Percentiles rank a stretch among this genome's conserved stretches.
Conservation (phyloP, 129 eudicot species). For the Arctium minus region DNA sequence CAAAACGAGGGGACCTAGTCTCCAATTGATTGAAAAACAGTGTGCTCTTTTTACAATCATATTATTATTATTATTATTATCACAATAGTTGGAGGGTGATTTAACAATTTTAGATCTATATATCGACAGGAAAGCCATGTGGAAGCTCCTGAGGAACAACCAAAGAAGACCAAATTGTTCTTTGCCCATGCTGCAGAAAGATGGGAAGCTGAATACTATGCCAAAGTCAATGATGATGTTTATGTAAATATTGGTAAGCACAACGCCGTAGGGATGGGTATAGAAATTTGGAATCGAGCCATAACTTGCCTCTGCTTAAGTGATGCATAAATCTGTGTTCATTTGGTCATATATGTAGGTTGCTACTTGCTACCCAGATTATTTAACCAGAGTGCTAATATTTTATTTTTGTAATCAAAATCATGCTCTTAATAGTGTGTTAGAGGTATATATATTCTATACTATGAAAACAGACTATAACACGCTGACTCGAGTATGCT, state of each 20-base stretch:
- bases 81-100: constrained; percentile 6
- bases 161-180: constrained; percentile 78
- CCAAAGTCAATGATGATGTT: constrained; percentile 87
- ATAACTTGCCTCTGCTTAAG: not conserved
- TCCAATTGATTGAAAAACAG: not conserved
- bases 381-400: not conserved
- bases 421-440: not conserved
- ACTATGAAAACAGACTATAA: not conserved
- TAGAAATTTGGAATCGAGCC: not conserved
- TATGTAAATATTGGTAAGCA: constrained; percentile 77
- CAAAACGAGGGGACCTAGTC: not conserved
- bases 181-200: constrained; percentile 81
- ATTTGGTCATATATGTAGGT: not conserved
- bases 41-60: not conserved
- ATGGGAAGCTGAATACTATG: constrained; percentile 92
- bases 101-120: not conserved
- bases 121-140: constrained; percentile 75
- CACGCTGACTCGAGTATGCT: not conserved
- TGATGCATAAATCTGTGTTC: not conserved
- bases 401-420: not conserved
- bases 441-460: not conserved
- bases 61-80: not conserved
- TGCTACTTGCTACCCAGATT: constrained; percentile 8
- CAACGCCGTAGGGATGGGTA: not conserved
- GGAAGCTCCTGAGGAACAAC: constrained; percentile 77